phyloP scores from a whole-genome alignment of 352 stramenopile genomes.

The Poterioochromonas sp. region DNA sequence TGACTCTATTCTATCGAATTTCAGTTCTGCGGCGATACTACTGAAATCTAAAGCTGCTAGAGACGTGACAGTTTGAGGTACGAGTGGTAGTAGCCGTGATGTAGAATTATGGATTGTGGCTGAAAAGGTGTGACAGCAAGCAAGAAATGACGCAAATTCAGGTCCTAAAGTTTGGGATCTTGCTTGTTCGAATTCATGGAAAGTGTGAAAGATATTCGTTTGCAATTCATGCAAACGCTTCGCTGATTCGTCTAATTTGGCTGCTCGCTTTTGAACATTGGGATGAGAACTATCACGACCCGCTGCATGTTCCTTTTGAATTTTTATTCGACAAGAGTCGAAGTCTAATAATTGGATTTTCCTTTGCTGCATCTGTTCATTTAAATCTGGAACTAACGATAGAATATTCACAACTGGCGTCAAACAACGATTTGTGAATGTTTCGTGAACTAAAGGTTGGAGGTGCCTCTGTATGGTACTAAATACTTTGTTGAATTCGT shows the following conservation, averaged over 20 bases:
- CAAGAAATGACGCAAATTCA: not conserved
- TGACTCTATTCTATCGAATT: too few relatives aligned
- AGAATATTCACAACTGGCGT: not conserved
- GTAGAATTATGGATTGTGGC: not conserved
- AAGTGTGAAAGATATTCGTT: not conserved
- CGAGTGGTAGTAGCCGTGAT: not conserved
- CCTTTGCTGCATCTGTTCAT: not conserved
- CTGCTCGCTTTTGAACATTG: not conserved
- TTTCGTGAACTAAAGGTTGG: not conserved
- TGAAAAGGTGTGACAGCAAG: not conserved
- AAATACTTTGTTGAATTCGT: not conserved
- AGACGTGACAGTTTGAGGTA: not conserved
- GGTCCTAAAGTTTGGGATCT: not conserved
- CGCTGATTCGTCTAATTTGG: not conserved
- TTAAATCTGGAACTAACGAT: not conserved
- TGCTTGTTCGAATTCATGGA: conserved; percentile 13
- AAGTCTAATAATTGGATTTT: not conserved
- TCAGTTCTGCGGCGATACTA: too few relatives aligned
- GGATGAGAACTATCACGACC: not conserved
- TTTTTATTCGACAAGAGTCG: not conserved
- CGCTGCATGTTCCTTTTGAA: not conserved
- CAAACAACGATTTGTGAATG: not conserved
- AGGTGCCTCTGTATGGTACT: not conserved
- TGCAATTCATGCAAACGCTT: not conserved
- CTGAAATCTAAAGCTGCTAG: not conserved